Conservation (phyloP, 2,329 filamentous ascomycete species). For the Colletotrichum magnum region DNA sequence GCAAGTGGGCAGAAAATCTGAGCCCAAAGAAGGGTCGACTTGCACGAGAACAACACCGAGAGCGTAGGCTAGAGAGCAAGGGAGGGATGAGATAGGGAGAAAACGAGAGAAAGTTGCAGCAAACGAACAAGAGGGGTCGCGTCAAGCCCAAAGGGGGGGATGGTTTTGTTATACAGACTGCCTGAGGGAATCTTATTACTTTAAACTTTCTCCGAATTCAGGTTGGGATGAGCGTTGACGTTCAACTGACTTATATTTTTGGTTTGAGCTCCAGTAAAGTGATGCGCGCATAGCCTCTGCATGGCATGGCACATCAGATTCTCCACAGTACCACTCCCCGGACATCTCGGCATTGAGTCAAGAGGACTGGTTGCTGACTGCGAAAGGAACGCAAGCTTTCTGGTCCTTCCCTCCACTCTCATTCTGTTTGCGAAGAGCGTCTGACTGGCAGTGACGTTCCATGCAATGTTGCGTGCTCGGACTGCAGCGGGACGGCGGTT, state of each 20-base stretch:
- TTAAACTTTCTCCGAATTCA: conserved; percentile 21
- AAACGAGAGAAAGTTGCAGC: conserved; percentile 16
- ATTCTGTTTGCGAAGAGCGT: not conserved
- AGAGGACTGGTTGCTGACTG: conserved; percentile 21
- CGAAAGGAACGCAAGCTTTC: conserved; percentile 23
- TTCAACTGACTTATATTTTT: conserved; percentile 21
- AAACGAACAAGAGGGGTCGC: conserved; percentile 35
- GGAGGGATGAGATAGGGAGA: not conserved
- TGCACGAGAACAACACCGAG: not conserved
- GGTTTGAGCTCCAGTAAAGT: not conserved
- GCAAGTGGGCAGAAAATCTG: not conserved
- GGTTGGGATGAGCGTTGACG: conserved; percentile 36
- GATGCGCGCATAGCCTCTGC: conserved; percentile 22
- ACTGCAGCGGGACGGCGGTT: conserved; percentile 9
- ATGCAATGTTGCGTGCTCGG: conserved; percentile 33
- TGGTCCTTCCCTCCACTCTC: conserved; percentile 12
- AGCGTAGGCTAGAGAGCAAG: not conserved
- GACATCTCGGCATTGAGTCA: conserved; percentile 36
- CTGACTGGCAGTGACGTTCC: conserved; percentile 20
- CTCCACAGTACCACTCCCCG: conserved; percentile 17
- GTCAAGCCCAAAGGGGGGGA: conserved; percentile 11
- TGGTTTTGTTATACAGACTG: conserved; percentile 28
- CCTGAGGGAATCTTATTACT: conserved; percentile 6
- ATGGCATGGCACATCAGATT: conserved; percentile 27
- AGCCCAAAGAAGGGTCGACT: not conserved